Base-by-base conservation (phyloP, 2,329 filamentous ascomycete species). In the Talaromyces funiculosus region DNA sequence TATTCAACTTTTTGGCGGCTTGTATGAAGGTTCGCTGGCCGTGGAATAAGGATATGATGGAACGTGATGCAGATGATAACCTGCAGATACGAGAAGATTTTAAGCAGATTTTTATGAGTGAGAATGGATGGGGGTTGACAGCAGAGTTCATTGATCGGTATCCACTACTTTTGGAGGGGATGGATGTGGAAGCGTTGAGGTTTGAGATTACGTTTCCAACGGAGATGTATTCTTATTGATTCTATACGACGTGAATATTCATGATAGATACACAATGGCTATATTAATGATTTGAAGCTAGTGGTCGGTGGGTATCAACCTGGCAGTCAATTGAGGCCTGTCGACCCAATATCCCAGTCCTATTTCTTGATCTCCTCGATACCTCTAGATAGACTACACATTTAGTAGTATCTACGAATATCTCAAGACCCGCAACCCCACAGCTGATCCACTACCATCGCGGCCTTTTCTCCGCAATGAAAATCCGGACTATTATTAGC, bases 21-120 rank as follows among this genome's bases (percentile, higher is more conserved):
- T 69, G 68, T 58, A 47, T 67, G 4, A 69, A 67, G 45, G 60
- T 69, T 8, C 64, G 67, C 20, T 69, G 66, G 68, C 68, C 68
- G 31, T 68, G 67, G 68, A 66, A 65, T 7, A 64, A 66, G 45
- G 55, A 59, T 24, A 59, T 69, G 22, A 62, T 69, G 14, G 67
- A 67, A 42, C 62, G 68, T 1, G 57, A 69, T 33, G 63, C 63
- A 7, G 31, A 59, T 0, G 65, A 70, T 40, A 64, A 64, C 9
- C 31, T 70, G 33, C 53, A 57, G 6, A 60, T 69, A 0, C 64
- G 63, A 22, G 40, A 57, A 16, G 60, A 35, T 0, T 70, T 69
- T 29, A 62, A 53, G 47, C 59, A 68, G 3, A 64, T 57, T 3
- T 66, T 69, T 12, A 68, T 63, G 60, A 64, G 49, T 3, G 65